Evolutionary conservation across 257 asterid genomes (phyloP).

Genomic region (Nicotiana benthamiana): DNA sequence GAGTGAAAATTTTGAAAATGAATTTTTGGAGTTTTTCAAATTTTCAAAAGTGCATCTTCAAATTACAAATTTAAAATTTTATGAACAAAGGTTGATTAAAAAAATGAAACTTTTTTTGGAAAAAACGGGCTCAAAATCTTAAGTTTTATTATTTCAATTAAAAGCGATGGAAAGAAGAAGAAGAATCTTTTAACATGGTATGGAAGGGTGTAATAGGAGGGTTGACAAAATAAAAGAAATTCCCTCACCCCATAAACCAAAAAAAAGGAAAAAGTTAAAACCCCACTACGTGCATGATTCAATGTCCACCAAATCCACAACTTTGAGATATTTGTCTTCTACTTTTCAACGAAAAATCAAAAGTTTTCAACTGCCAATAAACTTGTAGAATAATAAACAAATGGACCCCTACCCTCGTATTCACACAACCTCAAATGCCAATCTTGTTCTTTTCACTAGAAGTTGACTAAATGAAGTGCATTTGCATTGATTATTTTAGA

Average conservation of each 20-base stretch:
- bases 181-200: not conserved
- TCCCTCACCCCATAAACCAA: not conserved
- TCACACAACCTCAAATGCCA: conserved; percentile 5
- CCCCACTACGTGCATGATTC: conserved; percentile 37
- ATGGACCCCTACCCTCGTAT: conserved; percentile 1
- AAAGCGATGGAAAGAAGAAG: not conserved
- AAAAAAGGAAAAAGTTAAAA: not conserved
- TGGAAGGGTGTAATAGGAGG: conserved; percentile 15
- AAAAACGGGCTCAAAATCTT: no score
- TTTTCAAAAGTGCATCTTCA: no score
- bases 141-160: not conserved
- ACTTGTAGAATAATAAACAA: not conserved
- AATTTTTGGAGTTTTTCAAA: no score
- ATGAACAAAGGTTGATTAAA: no score
- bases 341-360: not conserved
- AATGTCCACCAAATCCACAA: conserved; percentile 51
- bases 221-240: not conserved
- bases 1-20: no score
- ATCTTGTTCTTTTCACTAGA: not conserved
- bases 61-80: no score
- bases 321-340: conserved; percentile 3
- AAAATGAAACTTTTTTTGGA: no score
- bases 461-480: conserved; percentile 16
- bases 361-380: conserved; percentile 3
- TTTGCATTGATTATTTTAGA: not conserved